Conservation (phyloP, 345 rosid genomes). For the Eucalyptus curtisii region DNA sequence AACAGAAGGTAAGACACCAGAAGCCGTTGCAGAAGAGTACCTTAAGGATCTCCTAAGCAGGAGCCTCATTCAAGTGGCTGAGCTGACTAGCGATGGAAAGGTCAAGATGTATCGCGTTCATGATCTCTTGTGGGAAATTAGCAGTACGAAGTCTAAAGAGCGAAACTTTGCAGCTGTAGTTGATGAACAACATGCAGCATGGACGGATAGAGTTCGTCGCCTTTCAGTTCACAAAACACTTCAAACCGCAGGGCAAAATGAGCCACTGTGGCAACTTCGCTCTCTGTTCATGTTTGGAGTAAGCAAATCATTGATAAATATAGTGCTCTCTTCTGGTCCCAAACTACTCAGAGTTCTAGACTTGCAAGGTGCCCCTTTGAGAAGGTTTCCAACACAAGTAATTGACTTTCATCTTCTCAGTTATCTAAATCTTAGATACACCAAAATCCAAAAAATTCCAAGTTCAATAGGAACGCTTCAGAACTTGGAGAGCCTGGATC, state of each 20-base stretch:
- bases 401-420: background rate
- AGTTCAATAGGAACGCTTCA: conserved; percentile 13
- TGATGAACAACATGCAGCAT: background rate
- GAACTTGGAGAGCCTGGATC: conserved; percentile 13
- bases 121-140: background rate
- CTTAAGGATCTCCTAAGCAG: conserved; percentile 1
- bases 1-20: background rate
- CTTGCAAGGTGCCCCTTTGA: conserved; percentile 5
- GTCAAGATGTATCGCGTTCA: background rate
- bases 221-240: conserved; percentile 1
- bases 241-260: background rate
- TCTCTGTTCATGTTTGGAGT: conserved; percentile 8
- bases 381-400: conserved; percentile 4
- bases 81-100: background rate
- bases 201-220: conserved; percentile 7
- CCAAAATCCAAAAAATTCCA: conserved; percentile 3
- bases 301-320: background rate
- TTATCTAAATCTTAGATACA: conserved; percentile 6
- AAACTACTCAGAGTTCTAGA: conserved; percentile 6
- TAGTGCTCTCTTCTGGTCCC: background rate
- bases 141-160: background rate
- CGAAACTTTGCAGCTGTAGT: background rate
- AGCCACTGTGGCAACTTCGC: background rate
- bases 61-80: background rate
- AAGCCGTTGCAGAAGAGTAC: conserved; percentile 3